Percentiles rank a stretch among this genome's conserved stretches.
Evolutionary conservation across 805 yeast genomes (phyloP).

Genomic region (Candida andamanensis): DNA sequence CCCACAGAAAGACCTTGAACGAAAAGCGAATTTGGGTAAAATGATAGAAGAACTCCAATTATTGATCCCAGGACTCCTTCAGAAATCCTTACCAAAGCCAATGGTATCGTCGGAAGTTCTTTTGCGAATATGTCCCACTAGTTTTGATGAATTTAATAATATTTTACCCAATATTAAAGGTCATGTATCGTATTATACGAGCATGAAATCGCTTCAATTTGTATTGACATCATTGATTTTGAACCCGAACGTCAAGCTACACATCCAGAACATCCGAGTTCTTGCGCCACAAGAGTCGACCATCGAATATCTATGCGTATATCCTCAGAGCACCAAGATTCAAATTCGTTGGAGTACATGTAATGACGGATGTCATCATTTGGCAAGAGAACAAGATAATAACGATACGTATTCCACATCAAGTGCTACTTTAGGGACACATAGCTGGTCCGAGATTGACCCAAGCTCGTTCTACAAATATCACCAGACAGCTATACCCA

Average conservation of each 20-base stretch:
- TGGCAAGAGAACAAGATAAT: constrained; percentile 15
- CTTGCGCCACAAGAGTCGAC: constrained; percentile 8
- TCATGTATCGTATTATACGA: constrained; percentile 47
- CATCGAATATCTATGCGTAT: constrained; percentile 26
- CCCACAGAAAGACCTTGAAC: constrained; percentile 2
- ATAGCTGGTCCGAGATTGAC: constrained; percentile 36
- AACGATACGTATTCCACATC: constrained; percentile 25
- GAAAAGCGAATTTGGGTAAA: constrained; percentile 50
- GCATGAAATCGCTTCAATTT: constrained; percentile 52
- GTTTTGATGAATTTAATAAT: constrained; percentile 38
- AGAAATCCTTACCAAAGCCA: constrained; percentile 38
- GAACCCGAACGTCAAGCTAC: constrained; percentile 48
- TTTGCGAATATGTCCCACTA: constrained; percentile 53
- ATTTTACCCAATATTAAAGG: constrained; percentile 56
- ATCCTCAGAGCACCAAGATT: constrained; percentile 44
- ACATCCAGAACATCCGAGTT: constrained; percentile 40
- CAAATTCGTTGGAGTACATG: constrained; percentile 57
- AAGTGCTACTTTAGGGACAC: constrained; percentile 35
- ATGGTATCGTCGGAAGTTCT: constrained; percentile 43
- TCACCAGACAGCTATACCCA: not conserved
- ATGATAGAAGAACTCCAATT: constrained; percentile 44
- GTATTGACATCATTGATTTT: constrained; percentile 52
- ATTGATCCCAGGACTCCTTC: constrained; percentile 48
- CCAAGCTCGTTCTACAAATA: constrained; percentile 10
- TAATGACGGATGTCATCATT: constrained; percentile 46